Base-by-base conservation (phyloP, 2,329 filamentous ascomycete species). In the Parascedosporium putredinis region DNA sequence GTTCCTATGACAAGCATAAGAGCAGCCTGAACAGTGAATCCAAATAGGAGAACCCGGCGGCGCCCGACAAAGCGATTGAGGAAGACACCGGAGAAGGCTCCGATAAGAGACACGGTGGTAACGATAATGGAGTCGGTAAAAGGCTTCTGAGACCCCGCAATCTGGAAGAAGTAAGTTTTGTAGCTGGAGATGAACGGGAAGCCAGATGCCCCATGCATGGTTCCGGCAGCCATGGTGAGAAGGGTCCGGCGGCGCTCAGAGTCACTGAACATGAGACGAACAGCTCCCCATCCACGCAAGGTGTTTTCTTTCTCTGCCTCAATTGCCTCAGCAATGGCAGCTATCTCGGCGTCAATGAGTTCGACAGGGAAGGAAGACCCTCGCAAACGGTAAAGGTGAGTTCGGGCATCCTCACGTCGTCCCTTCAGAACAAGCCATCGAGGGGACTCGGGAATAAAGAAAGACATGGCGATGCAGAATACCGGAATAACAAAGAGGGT, bases 161-260 rank as follows among this genome's bases (percentile, higher is more conserved):
- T 46, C 40, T 52, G 50, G 50, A 52, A 52, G 45, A 52, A 52
- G 46, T 52, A 52, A 18, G 50, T 52, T 22, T 49, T 52, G 24
- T 52, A 52, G 40, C 45, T 45, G 22, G 50, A 49, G 31, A 52
- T 48, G 38, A 52, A 52, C 6, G 45, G 50, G 50, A 52, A 52
- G 16, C 50, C 50, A 18, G 50, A 52, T 10, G 50, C 50, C 12
- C 36, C 50, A 18, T 49, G 45, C 45, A 52, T 49, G n/a, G 45
- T 49, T 20, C 50, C 50, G 14, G 23, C 25, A 5, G 50, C 50
- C 22, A 49, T 45, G 27, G 45, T 49, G 36, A 52, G 50, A 7
- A 52, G 50, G 14, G 50, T 52, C n/a, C 50, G 50, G 31, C 50
- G 50, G 46, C 16, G 50, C 46, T 52, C 50, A 46, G 50, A 45